Base-by-base conservation (phyloP, 1,284 basidiomycete genomes). In the Fistulina hepatica region DNA sequence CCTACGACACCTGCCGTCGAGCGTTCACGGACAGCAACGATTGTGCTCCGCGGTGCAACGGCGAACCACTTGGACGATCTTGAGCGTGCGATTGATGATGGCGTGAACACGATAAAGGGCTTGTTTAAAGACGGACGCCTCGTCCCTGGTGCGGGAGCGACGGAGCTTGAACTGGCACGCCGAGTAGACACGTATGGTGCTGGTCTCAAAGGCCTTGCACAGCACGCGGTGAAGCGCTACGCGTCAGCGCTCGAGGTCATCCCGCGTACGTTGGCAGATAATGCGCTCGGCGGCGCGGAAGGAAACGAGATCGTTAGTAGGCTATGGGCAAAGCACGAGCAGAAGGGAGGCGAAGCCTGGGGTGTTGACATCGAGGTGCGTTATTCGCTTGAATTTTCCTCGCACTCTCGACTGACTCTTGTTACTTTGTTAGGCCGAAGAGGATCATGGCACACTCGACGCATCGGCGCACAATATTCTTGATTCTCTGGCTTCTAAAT, bases 21-120 rank as follows among this genome's bases (percentile, higher is more conserved):
- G 56, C 81, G 76, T 59, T 83, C 84, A 16, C 69, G 78, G 31
- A 97, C 90, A 23, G 83, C 92, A 23, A 97, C 92, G 16, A 83
- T 97, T 56, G 88, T 97, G n/a, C 66, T 97, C 22, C 77, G 92
- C n/a, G 95, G 95, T 4, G 94, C 95, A 27, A 99, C 95, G 1
- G 76, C 89, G 36, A 97, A 95, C 61, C 79, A 81, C 48, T 65
- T 98, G 37, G 95, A 99, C 57, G 95, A 98, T 57, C 76, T 98
- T 17, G 84, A 99, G 60, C 77, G 95, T 20, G 91, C 93, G 20
- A 74, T 99, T 38, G 95, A 98, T 55, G 94, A 98, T 53, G 95
- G 94, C 19, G 91, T 95, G 48, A 94, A 92, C 60, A 93, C 95
- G 30, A 85, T 99, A 63, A 95, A 97, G 63, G 76, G 86, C 21